Base-by-base conservation (phyloP, 305 asterid species). In the Fraxinus baroniana region DNA sequence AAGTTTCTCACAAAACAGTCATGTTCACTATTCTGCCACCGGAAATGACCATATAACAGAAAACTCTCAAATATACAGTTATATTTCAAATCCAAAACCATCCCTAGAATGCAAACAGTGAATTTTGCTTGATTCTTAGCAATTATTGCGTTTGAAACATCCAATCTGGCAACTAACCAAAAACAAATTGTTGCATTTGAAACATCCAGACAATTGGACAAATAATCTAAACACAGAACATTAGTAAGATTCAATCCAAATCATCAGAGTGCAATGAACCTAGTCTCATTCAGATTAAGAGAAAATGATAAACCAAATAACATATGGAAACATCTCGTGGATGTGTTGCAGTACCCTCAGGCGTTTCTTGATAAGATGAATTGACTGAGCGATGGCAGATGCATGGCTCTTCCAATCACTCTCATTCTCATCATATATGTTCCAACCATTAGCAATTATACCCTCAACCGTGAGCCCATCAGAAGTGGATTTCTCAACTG, bases 381-480 rank as follows among this genome's bases (percentile, higher is more conserved):
- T 88, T 71, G 99, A 94, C 81, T 91, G 97, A 85, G 98, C 98
- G 83, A 94, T 92, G 13, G 97, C 89, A 86, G 98, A 89, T 36
- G 98, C 96, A 55, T 96, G 98, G 80, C 98, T 92, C 87, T 85
- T 91, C 97, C 98, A 96, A 87, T 94, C 98, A 81, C 89, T 92
- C 91, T 91, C 96, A 46, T 82, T 82, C 87, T 94, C 96, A 84
- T 91, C 97, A 78, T 87, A 83, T 60, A 94, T 87, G 32, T 84
- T 79, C 98, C 99, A 96, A 82, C 88, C 92, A 62, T 91, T 91
- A 18, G 93, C 89, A 37, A 92, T 80, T n/a, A 94, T 94, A 8
- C 91, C 89, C 72, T 93, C 98, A 77, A 94, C 95, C 1, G 97
- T 93, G 30, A 94, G 90, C 82, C 98, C 98, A 85, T 94, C 98